Conservation (phyloP, 1,284 basidiomycete species). For the Cryptococcus deneoformans region DNA sequence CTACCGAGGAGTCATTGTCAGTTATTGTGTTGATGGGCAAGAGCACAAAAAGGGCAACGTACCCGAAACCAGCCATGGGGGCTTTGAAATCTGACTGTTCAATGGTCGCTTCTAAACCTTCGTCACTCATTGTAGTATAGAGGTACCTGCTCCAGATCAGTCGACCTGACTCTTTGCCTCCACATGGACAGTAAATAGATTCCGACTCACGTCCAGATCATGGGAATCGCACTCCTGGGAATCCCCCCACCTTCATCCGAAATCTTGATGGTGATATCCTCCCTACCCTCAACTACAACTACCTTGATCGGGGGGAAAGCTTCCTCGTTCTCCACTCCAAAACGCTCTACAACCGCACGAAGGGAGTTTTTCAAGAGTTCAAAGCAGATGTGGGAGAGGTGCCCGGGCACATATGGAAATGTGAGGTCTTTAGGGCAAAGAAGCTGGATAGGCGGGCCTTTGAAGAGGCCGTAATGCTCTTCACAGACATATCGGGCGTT, state of each 20-base stretch:
- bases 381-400: constrained; percentile 83
- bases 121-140: constrained; percentile 96
- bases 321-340: constrained; percentile 72
- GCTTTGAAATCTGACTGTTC: constrained; percentile 93
- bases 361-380: constrained; percentile 98
- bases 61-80: constrained; percentile 95
- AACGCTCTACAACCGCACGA: constrained; percentile 92
- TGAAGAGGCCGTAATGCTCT: constrained; percentile 94
- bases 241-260: constrained; percentile 96
- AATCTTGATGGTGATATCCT: constrained; percentile 99
- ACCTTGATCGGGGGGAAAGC: constrained; percentile 93
- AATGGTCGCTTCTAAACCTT: constrained; percentile 82
- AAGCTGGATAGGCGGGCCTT: constrained; percentile 92
- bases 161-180: not conserved
- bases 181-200: not conserved
- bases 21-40: not conserved
- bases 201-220: constrained; percentile 92
- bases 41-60: not conserved
- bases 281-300: constrained; percentile 88
- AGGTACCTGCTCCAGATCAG: constrained; percentile 44
- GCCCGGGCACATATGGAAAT: constrained; percentile 93
- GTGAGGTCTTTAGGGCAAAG: constrained; percentile 85
- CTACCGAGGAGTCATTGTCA: constrained; percentile 13
- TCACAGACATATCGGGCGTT: constrained; percentile 98
- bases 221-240: constrained; percentile 85